phyloP scores from a whole-genome alignment of 1,284 basidiomycete species.

The Naganishia cerealis region DNA sequence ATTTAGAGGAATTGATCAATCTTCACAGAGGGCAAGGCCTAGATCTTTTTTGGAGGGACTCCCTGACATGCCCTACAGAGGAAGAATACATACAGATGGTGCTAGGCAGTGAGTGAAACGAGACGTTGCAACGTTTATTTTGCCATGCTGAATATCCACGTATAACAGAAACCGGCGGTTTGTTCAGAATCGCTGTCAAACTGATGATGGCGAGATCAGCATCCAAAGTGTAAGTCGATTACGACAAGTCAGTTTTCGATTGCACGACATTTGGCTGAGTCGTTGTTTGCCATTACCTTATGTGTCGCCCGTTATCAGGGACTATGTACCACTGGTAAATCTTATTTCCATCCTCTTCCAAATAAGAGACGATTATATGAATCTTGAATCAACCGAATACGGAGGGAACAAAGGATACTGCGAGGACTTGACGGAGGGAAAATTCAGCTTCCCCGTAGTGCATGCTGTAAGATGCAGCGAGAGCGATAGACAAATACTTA shows the following conservation, averaged over 20 bases:
- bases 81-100: slow-evolving; percentile 96
- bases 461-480: slow-evolving; percentile 70
- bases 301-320: slow-evolving; percentile 56
- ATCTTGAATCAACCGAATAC: slow-evolving; percentile 85
- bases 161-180: slow-evolving; percentile 82
- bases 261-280: slow-evolving; percentile 8
- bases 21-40: slow-evolving; percentile 94
- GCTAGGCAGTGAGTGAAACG: slow-evolving; percentile 73
- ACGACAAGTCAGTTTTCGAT: not conserved
- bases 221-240: slow-evolving; percentile 61
- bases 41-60: slow-evolving; percentile 92
- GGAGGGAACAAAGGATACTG: slow-evolving; percentile 88
- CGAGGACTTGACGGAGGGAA: slow-evolving; percentile 92
- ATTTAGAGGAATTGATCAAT: slow-evolving; percentile 75
- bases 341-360: slow-evolving; percentile 93
- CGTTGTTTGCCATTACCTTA: not conserved
- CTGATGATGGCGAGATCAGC: slow-evolving; percentile 82
- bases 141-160: not conserved
- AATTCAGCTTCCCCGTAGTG: slow-evolving; percentile 92
- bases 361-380: slow-evolving; percentile 96
- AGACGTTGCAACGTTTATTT: not conserved
- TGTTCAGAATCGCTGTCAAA: slow-evolving; percentile 89
- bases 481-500: slow-evolving; percentile 73
- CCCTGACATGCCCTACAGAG: slow-evolving; percentile 86
- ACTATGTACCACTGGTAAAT: slow-evolving; percentile 89